Evolutionary conservation across 306 rosid genomes (phyloP).

Genomic region (Sechiopsis laciniata): DNA sequence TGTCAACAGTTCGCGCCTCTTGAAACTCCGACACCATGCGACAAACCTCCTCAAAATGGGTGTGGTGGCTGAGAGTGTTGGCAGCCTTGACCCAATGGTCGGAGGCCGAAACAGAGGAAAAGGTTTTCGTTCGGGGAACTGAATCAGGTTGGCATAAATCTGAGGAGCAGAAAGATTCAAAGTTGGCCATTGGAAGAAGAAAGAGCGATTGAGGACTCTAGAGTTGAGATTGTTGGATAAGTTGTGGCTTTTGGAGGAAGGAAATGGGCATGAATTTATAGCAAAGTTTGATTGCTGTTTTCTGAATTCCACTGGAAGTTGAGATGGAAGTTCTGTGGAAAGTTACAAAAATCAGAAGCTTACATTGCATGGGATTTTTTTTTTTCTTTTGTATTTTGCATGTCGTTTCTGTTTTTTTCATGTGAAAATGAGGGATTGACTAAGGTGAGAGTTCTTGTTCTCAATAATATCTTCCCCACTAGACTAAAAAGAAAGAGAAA

Average conservation of each 20-base stretch:
- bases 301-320: background rate
- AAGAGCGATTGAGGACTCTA: background rate
- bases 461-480: too few species aligned
- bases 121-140: background rate
- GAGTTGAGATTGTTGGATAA: background rate
- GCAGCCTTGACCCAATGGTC: conserved; percentile 31
- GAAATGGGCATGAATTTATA: background rate
- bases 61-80: conserved; percentile 24
- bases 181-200: conserved; percentile 13
- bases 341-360: background rate
- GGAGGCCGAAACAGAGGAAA: conserved; percentile 7
- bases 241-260: conserved; percentile 1
- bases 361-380: background rate
- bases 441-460: too few species aligned
- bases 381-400: background rate
- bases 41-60: conserved; percentile 32
- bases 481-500: too few species aligned
- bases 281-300: background rate
- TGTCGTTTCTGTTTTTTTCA: background rate
- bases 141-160: background rate
- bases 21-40: conserved; percentile 27
- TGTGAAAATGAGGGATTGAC: too few species aligned
- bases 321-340: background rate
- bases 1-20: conserved; percentile 20
- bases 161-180: background rate